These are phyloP conservation scores for Leishmania amazonensis DNA, from an alignment of 208 protist genomes.

Conservation along the genomic window DNA sequence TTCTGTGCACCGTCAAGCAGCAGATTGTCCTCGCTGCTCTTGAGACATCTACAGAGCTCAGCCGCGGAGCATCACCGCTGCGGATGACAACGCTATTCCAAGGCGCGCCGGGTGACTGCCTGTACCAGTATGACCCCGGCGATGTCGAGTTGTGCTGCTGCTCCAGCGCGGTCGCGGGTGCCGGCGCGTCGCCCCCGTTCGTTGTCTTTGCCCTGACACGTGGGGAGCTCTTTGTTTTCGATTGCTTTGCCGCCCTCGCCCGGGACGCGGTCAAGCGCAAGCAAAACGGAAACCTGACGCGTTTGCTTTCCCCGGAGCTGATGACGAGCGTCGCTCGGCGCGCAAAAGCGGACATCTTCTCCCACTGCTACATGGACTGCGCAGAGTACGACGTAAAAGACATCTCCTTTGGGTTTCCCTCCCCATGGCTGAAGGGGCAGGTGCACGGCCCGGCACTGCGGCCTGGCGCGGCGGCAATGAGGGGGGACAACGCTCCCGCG, in stretches of 20 bases:
- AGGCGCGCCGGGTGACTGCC: slow-evolving; percentile 48
- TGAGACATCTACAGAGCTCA: slow-evolving; percentile 3
- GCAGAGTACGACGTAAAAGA: slow-evolving; percentile 74
- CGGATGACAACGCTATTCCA: slow-evolving; percentile 66
- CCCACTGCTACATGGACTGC: slow-evolving; percentile 53
- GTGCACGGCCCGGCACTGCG: neutral
- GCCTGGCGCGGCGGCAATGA: neutral
- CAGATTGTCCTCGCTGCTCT: slow-evolving; percentile 69
- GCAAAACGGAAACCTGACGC: slow-evolving; percentile 16
- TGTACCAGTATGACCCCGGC: slow-evolving; percentile 61
- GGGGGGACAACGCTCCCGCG: slow-evolving; percentile 1
- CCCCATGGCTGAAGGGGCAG: neutral
- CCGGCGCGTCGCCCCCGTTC: slow-evolving; percentile 32
- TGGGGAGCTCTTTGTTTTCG: slow-evolving; percentile 65
- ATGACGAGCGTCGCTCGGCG: slow-evolving; percentile 8
- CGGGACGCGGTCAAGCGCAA: slow-evolving; percentile 18
- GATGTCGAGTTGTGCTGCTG: slow-evolving; percentile 62
- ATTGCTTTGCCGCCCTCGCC: slow-evolving; percentile 61
- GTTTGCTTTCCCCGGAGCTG: slow-evolving; percentile 31
- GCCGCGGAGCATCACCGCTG: slow-evolving; percentile 12
- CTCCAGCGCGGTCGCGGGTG: slow-evolving; percentile 11
- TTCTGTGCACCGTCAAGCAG: slow-evolving; percentile 79
- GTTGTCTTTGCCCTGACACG: slow-evolving; percentile 68
- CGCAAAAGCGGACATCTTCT: slow-evolving; percentile 19
- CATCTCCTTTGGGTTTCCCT: slow-evolving; percentile 45